Evolutionary conservation across 2,329 filamentous ascomycete species (phyloP).

Genomic region (Colletotrichum nymphaeae): DNA sequence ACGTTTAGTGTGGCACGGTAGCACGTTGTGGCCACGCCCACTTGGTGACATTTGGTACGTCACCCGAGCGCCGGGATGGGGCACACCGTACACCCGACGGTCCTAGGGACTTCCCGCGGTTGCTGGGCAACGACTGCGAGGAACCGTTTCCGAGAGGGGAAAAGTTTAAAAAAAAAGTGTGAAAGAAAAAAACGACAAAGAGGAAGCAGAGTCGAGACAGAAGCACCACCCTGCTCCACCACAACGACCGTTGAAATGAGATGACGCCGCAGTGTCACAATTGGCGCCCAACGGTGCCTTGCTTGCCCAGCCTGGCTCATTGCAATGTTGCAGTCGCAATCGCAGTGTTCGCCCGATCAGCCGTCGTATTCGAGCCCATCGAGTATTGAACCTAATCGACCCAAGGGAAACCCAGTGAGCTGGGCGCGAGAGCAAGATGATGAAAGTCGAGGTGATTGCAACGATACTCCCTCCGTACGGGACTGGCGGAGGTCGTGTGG

Average conservation of each 20-base stretch:
- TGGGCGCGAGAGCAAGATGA: background rate
- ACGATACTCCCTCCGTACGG: background rate
- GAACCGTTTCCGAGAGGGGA: background rate
- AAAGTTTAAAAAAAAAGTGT: background rate
- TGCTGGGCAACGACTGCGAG: conserved; percentile 32
- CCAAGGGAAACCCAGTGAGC: background rate
- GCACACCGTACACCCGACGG: background rate
- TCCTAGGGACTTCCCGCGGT: conserved; percentile 35
- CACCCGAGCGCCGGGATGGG: conserved; percentile 21
- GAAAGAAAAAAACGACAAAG: background rate
- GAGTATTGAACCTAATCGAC: background rate
- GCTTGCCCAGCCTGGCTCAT: background rate
- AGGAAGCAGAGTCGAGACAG: background rate
- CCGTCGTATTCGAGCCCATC: background rate
- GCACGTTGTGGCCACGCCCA: background rate
- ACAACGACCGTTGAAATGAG: conserved; percentile 1
- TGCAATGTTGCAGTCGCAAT: background rate
- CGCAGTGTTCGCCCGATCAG: conserved; percentile 4
- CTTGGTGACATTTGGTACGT: conserved; percentile 32
- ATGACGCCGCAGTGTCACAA: background rate
- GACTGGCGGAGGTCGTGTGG: background rate
- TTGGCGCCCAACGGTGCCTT: conserved; percentile 13
- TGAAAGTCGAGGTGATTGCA: background rate
- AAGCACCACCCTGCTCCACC: background rate
- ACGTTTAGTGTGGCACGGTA: background rate